Percentiles rank a stretch among this genome's conserved stretches.
phyloP scores from a whole-genome alignment of 805 yeast genomes.

The Kodamaea lidongshanica region DNA sequence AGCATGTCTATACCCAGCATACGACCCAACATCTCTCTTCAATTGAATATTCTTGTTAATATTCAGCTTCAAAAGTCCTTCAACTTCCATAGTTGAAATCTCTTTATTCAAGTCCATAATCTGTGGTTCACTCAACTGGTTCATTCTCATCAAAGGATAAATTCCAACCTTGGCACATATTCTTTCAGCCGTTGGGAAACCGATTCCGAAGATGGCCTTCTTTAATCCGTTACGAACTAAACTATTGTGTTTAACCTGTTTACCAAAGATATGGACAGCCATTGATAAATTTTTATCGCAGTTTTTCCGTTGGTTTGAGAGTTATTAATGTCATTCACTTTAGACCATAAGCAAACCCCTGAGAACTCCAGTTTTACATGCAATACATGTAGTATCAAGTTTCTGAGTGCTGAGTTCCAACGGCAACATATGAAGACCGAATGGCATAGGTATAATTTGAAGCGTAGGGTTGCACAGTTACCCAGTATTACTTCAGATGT shows the following conservation, averaged over 20 bases:
- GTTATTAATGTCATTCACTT: slow-evolving; percentile 8
- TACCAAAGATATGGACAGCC: slow-evolving; percentile 43
- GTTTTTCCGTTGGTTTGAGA: slow-evolving; percentile 1
- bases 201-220: slow-evolving; percentile 80
- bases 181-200: slow-evolving; percentile 61
- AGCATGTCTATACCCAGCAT: slow-evolving; percentile 85
- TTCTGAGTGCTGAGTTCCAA: slow-evolving; percentile 77
- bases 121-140: slow-evolving; percentile 83
- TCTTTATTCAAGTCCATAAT: slow-evolving; percentile 83
- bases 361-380: slow-evolving; percentile 50
- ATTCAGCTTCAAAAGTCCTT: slow-evolving; percentile 69
- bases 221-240: slow-evolving; percentile 57
- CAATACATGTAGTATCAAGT: slow-evolving; percentile 80
- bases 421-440: slow-evolving; percentile 94
- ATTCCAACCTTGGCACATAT: slow-evolving; percentile 85
- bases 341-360: slow-evolving; percentile 26
- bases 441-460: slow-evolving; percentile 95
- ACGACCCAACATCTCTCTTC: slow-evolving; percentile 77
- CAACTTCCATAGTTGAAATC: slow-evolving; percentile 74
- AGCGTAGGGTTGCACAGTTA: slow-evolving; percentile 77
- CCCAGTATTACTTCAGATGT: slow-evolving; percentile 40
- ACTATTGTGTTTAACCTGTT: slow-evolving; percentile 38
- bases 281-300: slow-evolving; percentile 17
- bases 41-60: slow-evolving; percentile 70
- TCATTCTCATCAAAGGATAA: slow-evolving; percentile 92